Evolutionary conservation across 495 filamentous ascomycete species (phyloP).

Genomic region (Hypoxylon trugodes): DNA sequence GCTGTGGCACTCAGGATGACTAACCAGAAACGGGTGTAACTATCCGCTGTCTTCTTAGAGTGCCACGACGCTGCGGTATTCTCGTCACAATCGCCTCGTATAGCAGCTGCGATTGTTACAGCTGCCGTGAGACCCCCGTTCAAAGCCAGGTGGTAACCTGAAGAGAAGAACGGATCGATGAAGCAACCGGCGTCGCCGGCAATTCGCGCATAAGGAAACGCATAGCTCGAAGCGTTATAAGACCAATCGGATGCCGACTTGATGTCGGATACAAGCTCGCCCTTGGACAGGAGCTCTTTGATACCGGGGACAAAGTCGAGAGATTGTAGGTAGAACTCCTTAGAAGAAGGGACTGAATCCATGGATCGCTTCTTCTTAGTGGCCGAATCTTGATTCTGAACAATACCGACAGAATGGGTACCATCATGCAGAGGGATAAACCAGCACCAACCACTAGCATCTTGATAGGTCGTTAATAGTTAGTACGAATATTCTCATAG

Average conservation of each 20-base stretch:
- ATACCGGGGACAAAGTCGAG: conserved; percentile 45
- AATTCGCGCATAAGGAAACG: conserved; percentile 47
- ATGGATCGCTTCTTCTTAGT: conserved; percentile 43
- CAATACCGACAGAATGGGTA: conserved; percentile 53
- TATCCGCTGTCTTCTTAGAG: conserved; percentile 52
- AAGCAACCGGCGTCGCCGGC: conserved; percentile 57
- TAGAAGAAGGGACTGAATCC: conserved; percentile 24
- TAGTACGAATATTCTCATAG: background rate
- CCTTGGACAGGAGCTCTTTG: conserved; percentile 41
- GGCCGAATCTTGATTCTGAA: conserved; percentile 48
- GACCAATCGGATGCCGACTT: conserved; percentile 54
- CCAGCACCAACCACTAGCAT: conserved; percentile 57
- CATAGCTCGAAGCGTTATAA: conserved; percentile 51
- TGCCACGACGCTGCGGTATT: conserved; percentile 56
- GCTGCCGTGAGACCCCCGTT: conserved; percentile 57
- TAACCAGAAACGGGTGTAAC: conserved; percentile 61
- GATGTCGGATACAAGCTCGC: conserved; percentile 42
- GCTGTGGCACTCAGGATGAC: conserved; percentile 54
- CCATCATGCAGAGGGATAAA: conserved; percentile 56
- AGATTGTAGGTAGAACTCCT: conserved; percentile 52
- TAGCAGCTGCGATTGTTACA: conserved; percentile 42
- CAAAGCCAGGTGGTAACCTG: conserved; percentile 60
- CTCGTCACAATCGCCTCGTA: conserved; percentile 52
- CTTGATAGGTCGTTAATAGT: conserved; percentile 27
- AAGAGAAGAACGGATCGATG: conserved; percentile 56